Conservation (phyloP, 169 alveolate genomes). For the Ichthyophthirius multifiliis region DNA sequence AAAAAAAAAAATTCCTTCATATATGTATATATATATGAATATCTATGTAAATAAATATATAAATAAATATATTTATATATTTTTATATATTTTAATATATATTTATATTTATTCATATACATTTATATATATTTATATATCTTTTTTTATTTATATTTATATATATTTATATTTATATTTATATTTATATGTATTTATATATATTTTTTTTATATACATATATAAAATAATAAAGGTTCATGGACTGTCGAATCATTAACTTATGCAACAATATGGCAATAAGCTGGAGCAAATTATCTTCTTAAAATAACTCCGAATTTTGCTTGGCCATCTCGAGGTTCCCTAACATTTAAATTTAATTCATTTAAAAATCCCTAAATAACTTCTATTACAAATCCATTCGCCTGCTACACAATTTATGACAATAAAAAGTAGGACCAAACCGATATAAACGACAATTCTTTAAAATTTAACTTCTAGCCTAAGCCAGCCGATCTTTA, state of each 20-base stretch:
- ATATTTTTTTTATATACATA: neutral
- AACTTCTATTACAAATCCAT: neutral
- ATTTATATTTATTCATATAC: no score
- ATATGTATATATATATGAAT: no score
- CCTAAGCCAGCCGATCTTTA: conserved; percentile 6
- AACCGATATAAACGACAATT: conserved; percentile 21
- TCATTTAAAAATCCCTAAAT: conserved; percentile 7
- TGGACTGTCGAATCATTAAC: conserved; percentile 18
- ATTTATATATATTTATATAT: no score
- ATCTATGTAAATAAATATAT: no score
- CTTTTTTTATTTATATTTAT: no score
- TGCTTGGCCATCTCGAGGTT: conserved; percentile 21
- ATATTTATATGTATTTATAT: no score
- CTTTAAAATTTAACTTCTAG: conserved; percentile 4
- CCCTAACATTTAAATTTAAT: neutral
- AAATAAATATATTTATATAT: no score
- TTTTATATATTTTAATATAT: no score
- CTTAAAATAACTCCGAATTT: conserved; percentile 8
- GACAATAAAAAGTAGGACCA: conserved; percentile 11
- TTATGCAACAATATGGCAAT: neutral
- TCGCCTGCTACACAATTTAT: conserved; percentile 19
- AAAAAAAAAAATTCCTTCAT: no score
- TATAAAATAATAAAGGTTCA: neutral
- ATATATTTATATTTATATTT: no score
- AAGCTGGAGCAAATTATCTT: neutral